Base-by-base conservation (phyloP, 2,329 filamentous ascomycete genomes). In the Fusarium staphyleae region DNA sequence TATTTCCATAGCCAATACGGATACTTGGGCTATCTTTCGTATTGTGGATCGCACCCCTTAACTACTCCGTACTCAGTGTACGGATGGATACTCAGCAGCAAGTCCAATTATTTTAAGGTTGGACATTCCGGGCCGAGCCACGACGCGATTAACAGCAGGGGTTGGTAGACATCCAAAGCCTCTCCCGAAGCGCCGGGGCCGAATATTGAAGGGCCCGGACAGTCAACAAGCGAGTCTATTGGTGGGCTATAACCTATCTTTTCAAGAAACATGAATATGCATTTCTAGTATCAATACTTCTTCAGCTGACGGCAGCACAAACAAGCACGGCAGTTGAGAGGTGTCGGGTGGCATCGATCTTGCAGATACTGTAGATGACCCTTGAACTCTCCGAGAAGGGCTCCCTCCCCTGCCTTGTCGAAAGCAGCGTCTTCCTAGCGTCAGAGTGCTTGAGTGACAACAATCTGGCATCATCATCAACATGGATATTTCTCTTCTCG, bases 181-280 rank as follows among this genome's bases (percentile, higher is more conserved):
- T 34, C 22, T 46, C 35, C 32, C 39, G 29, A 39, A 45, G 50
- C 41, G 39, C 40, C 26, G 28, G 52, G 28, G 28, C 26, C n/a
- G 33, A 28, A 13, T n/a, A n/a, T 49, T 22, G 48, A 43, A 44
- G 42, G 55, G 50, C 54, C 41, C 32, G 33, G 44, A 30, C 22
- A 24, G 44, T 36, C n/a, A n/a, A n/a, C n/a, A n/a, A n/a, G n/a
- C 28, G 12, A 29, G 28, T 22, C 19, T 22, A 29, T 10, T 5
- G 12, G 28, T 29, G 28, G 3, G 28, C 4, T 29, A 11, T 4
- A 29, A 13, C 12, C 24, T 11, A 28, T 28, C 6, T 28, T 29
- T 3, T 29, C 4, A 29, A 5, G 9, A 5, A 30, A n/a, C 13
- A 13, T 30, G 28, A 12, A 12, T 9, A 3, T 30, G 13, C 11